A percentile compares a stretch with the other conserved stretches of the same genome.
Conservation (phyloP, 2,329 filamentous ascomycete genomes). For the Lasiodiplodia citricola region DNA sequence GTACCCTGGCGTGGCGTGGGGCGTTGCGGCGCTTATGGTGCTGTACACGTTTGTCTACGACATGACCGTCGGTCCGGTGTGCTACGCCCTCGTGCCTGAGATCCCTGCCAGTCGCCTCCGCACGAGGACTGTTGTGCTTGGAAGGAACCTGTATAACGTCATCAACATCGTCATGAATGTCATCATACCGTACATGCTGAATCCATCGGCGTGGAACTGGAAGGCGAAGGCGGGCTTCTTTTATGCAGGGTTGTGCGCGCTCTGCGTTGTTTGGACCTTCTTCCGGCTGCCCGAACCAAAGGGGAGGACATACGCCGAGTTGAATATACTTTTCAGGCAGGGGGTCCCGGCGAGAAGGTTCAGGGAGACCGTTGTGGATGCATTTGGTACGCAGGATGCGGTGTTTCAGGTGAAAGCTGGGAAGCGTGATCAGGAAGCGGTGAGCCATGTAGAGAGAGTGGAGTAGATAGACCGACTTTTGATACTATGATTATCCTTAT, state of each 20-base stretch:
- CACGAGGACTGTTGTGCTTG: conserved; percentile 88
- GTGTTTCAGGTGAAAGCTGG: neutral
- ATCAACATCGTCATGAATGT: conserved; percentile 80
- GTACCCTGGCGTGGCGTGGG: conserved; percentile 52
- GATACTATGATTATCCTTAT: no score
- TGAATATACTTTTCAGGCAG: conserved; percentile 79
- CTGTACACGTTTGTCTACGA: conserved; percentile 73
- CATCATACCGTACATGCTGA: conserved; percentile 86
- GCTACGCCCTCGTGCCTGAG: conserved; percentile 85
- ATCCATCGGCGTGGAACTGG: conserved; percentile 83
- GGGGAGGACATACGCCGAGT: conserved; percentile 80
- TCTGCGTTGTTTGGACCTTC: conserved; percentile 78
- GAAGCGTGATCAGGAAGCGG: neutral
- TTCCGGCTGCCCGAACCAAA: conserved; percentile 80
- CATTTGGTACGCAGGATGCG: neutral
- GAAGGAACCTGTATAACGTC: conserved; percentile 74
- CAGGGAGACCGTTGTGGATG: neutral
- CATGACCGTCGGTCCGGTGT: conserved; percentile 83
- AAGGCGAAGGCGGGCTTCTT: conserved; percentile 85
- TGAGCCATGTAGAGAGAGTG: no score
- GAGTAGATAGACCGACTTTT: no score
- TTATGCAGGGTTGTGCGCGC: conserved; percentile 79
- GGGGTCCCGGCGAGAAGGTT: conserved; percentile 38
- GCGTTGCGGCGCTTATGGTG: conserved; percentile 40
- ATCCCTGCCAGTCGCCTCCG: conserved; percentile 81